phyloP scores from a whole-genome alignment of 768 basidiomycete genomes.

The Kwoniella sp. region DNA sequence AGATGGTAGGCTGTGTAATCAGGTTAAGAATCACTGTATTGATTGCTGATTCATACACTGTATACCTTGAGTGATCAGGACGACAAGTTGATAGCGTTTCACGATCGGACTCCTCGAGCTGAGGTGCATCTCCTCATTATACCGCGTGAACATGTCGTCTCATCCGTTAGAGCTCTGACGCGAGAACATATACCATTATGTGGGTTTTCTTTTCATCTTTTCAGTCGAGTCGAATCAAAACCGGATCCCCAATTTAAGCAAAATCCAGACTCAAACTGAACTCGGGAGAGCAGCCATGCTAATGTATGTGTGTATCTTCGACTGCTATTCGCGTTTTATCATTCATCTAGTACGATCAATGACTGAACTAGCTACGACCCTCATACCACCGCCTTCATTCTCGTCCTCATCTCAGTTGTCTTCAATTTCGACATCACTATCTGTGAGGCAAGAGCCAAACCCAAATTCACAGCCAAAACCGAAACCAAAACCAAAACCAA shows the following conservation, averaged over 20 bases:
- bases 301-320: too few relatives aligned
- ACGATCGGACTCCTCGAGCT: conserved; percentile 49
- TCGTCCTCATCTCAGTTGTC: background rate
- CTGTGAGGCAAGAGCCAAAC: background rate
- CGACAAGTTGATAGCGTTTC: conserved; percentile 48
- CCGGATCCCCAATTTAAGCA: too few relatives aligned
- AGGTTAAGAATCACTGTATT: too few relatives aligned
- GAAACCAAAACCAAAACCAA: background rate
- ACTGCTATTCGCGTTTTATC: too few relatives aligned
- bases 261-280: too few relatives aligned
- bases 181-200: conserved; percentile 40
- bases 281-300: too few relatives aligned
- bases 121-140: conserved; percentile 48
- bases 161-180: conserved; percentile 39
- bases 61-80: too few relatives aligned
- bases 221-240: background rate
- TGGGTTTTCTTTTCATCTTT: conserved; percentile 13
- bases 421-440: background rate
- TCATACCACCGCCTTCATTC: conserved; percentile 11
- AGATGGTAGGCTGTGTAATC: too few relatives aligned
- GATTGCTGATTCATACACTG: background rate
- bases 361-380: conserved; percentile 22
- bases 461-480: background rate
- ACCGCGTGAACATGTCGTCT: conserved; percentile 42
- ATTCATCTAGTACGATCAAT: conserved; percentile 35